These are phyloP conservation scores for Hymenoscyphus occultus DNA, from an alignment of 2,329 filamentous ascomycete species.

Conservation along the genomic window DNA sequence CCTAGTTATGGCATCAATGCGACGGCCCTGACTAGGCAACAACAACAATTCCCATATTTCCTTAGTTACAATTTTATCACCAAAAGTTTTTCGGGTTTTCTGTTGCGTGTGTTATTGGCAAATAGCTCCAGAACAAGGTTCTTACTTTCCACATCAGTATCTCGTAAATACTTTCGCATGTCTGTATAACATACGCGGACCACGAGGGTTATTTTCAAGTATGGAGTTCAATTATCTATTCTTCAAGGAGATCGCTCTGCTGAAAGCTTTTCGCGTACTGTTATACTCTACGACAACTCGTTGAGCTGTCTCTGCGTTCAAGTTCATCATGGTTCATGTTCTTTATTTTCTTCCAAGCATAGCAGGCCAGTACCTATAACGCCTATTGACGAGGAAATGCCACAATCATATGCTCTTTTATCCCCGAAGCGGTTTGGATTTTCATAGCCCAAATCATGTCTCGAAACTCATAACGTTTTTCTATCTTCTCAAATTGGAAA, in stretches of 20 bases:
- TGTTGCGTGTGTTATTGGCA: neutral
- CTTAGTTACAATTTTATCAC: neutral
- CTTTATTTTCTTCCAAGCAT: neutral
- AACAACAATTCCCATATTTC: neutral
- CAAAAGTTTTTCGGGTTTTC: neutral
- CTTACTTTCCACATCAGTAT: neutral
- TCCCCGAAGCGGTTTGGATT: neutral
- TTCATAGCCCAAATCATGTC: neutral
- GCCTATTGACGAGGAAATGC: neutral
- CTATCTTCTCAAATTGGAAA: neutral
- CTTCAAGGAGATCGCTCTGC: neutral
- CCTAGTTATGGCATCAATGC: neutral
- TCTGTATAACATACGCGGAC: neutral
- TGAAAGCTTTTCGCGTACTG: neutral
- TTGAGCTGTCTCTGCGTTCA: neutral
- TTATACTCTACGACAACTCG: neutral
- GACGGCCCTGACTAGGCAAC: neutral
- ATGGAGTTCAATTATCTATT: neutral
- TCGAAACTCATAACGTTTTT: neutral
- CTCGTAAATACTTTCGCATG: neutral
- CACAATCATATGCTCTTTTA: neutral
- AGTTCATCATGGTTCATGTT: neutral
- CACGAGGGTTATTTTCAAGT: neutral
- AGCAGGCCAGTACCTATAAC: neutral
- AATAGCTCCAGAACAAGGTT: neutral